Percentiles rank a stretch among this genome's conserved stretches.
phyloP scores from a whole-genome alignment of 306 rosid species.

The Psophocarpus tetragonolobus region DNA sequence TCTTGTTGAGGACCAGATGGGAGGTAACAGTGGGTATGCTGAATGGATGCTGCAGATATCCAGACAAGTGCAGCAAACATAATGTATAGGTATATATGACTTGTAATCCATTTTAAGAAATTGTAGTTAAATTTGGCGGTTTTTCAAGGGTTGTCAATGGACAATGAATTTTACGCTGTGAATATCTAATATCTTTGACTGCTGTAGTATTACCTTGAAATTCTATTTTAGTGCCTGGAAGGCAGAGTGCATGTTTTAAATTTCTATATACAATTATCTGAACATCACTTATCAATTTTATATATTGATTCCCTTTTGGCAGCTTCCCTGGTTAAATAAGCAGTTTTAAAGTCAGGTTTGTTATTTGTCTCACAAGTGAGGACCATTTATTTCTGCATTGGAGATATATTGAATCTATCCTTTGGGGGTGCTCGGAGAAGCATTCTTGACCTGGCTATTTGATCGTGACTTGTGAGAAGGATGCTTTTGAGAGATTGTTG shows the following conservation, averaged over 20 bases:
- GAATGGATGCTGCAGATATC: conserved; percentile 92
- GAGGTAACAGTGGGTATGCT: conserved; percentile 73
- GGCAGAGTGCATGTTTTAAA: not conserved
- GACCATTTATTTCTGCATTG: conserved; percentile 33
- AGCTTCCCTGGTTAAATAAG: conserved; percentile 28
- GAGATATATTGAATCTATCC: conserved; percentile 32
- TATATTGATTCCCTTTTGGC: conserved; percentile 25
- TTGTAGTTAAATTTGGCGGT: conserved; percentile 12
- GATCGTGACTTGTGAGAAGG: conserved; percentile 22
- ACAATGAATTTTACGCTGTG: not conserved
- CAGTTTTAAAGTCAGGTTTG: conserved; percentile 32
- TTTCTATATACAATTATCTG: not conserved
- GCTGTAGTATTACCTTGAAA: not conserved
- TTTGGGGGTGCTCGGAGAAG: conserved; percentile 19
- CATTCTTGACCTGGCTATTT: conserved; percentile 34
- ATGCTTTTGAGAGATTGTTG: conserved; percentile 26
- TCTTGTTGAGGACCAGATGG: conserved; percentile 94
- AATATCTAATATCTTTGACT: conserved; percentile 12
- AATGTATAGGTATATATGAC: conserved; percentile 58
- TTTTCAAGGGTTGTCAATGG: not conserved
- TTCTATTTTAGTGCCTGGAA: not conserved
- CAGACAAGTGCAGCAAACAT: conserved; percentile 88
- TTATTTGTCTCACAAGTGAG: conserved; percentile 37
- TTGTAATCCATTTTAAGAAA: not conserved
- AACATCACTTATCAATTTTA: not conserved